Conservation (phyloP, 805 yeast genomes). For the Citeromyces matritensis region DNA sequence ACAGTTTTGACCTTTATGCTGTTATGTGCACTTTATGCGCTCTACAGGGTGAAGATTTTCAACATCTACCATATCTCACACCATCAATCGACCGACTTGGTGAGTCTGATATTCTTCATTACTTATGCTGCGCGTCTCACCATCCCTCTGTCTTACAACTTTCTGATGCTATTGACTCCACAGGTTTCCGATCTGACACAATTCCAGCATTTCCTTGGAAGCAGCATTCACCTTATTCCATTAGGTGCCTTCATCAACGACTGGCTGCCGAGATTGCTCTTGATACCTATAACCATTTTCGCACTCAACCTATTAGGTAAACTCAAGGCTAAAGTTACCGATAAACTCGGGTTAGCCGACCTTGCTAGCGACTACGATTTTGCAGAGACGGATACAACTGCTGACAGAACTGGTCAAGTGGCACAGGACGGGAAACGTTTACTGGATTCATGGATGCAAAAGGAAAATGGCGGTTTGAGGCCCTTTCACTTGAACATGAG, state of each 20-base stretch:
- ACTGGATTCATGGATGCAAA: too few relatives aligned
- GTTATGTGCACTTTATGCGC: slow-evolving; percentile 45
- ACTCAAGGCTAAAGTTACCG: slow-evolving; percentile 20
- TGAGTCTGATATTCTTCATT: slow-evolving; percentile 62
- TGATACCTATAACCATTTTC: slow-evolving; percentile 48
- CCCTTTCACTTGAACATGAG: too few relatives aligned
- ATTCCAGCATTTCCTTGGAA: slow-evolving; percentile 64
- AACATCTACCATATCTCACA: slow-evolving; percentile 61
- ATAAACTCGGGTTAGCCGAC: slow-evolving; percentile 14
- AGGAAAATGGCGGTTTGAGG: too few relatives aligned
- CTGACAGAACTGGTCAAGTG: too few relatives aligned
- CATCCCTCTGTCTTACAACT: slow-evolving; percentile 70
- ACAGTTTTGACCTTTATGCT: slow-evolving; percentile 51
- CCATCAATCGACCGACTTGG: slow-evolving; percentile 56
- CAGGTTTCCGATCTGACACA: slow-evolving; percentile 17
- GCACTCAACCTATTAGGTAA: slow-evolving; percentile 57
- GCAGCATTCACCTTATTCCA: slow-evolving; percentile 61
- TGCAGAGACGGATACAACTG: slow-evolving; percentile 6
- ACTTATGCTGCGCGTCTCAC: slow-evolving; percentile 73
- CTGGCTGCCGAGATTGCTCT: slow-evolving; percentile 58
- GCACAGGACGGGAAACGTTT: too few relatives aligned
- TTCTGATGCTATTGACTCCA: slow-evolving; percentile 43
- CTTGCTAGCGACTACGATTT: slow-evolving; percentile 15
- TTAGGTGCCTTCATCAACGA: slow-evolving; percentile 59
- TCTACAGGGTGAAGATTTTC: slow-evolving; percentile 56